Base-by-base conservation (phyloP, 1,139 yeast genomes). In the Saccharomyces uvarum region DNA sequence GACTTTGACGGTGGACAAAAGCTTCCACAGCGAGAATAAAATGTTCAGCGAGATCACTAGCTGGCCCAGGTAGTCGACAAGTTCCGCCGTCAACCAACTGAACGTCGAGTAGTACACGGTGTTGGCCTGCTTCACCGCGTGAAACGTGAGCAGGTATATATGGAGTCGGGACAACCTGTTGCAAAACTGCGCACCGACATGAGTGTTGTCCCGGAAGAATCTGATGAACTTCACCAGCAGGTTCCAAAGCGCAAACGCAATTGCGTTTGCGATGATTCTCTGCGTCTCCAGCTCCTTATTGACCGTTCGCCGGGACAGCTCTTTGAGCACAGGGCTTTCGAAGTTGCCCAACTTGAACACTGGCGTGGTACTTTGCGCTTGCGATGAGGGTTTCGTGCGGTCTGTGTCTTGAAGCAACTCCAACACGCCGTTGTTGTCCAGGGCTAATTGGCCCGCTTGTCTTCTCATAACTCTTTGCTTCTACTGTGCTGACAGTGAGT, bases 221-320 rank as follows among this genome's bases (percentile, higher is more conserved):
- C 52, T 57, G 2, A 61, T 26, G 49, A 70, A 62, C 53, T 69
- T 70, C 49, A 59, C 54, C 7, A 61, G 49, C 14, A 73, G 58
- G 51, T 68, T 69, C 54, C 71, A 59, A 1, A 63, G 53, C 8
- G 69, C 59, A 16, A 73, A 56, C 1, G 70, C 59, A 4, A 69
- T 60, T 16, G 67, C 52, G 57, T 75, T 76, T 2, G 67, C 59
- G 5, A 75, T 60, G 4, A 73, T 66, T 46, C 67, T 65, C 53
- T 66, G 67, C 13, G 73, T 59, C 49, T 74, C 75, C 27, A 72
- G 61, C 59, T 76, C 77, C 58, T 74, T 76, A 53, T 71, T 72
- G 2, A 70, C 64, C 8, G 71, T 60, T 48, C 76, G 61, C 16
- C 62, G 59, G 32, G 73, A 73, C 29, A 69, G 56, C 51, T 65